Evolutionary conservation across 331 rosid species (phyloP), one percentile per base, ranked within the genome.

Genomic region (Saraca asoca): DNA sequence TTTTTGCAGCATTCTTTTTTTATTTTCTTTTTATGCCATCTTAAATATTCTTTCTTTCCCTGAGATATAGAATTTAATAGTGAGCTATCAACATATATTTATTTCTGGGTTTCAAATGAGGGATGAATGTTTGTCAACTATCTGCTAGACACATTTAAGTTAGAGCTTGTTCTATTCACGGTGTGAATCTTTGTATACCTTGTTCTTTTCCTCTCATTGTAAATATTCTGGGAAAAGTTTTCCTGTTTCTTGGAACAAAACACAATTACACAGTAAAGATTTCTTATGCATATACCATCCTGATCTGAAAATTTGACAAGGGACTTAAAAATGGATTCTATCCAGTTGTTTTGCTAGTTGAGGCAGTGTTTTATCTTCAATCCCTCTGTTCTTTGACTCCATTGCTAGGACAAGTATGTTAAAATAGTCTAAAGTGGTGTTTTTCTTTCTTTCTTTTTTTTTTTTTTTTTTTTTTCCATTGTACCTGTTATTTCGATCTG

Each of bases 51-150:
- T 48, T 15, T n/a, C 12, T 5, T n/a, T 14, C 9, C 15, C 18
- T 48, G 52, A 49, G 9, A 3, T 43, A 3, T 4, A 10, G 48
- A 43, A 9, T 9, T 43, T 43, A 43, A 43, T 43, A 0, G 13
- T 12, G 9, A n/a, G n/a, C n/a, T 51, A 10, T 11, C 14, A 20
- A 3, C 37, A 10, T 48, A 24, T 46, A 39, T 7, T 54, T 57
- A 55, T 61, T 53, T 44, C 31, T 54, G 61, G 70, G 65, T 61
- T 76, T 60, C 58, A 24, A 38, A 5, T 17, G 41, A 52, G 38
- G 59, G 15, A 19, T 35, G 41, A 37, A 17, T 39, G 16, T 29
- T 12, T 12, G 19, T 56, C 5, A 59, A 34, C 20, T 68, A 13
- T 51, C 41, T 63, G 37, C 45, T 52, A 45, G 49, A 58, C 65